phyloP scores from a whole-genome alignment of 441 rosid species.

The Metrosideros polymorpha region DNA sequence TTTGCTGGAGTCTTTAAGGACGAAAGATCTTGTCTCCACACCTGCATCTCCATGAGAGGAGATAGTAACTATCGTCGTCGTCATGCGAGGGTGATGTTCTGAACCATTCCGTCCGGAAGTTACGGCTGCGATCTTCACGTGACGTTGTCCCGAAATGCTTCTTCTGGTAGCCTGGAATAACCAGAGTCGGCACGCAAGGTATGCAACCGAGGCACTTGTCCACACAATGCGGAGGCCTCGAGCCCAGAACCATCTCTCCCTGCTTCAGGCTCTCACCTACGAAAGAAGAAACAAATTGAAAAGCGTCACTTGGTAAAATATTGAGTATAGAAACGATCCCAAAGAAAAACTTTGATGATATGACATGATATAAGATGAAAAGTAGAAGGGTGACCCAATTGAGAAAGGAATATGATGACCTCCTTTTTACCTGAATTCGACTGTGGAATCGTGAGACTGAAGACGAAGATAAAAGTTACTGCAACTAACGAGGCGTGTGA shows the following conservation, averaged over 20 bases:
- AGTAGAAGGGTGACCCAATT: background rate
- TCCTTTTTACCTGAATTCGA: background rate
- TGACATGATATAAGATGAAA: background rate
- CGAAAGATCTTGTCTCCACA: conserved; percentile 54
- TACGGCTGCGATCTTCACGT: background rate
- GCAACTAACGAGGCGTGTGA: background rate
- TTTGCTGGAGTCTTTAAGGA: conserved; percentile 20
- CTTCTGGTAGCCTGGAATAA: conserved; percentile 21
- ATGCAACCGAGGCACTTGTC: conserved; percentile 61
- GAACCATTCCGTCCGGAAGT: background rate
- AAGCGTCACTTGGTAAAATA: background rate
- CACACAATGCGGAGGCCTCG: conserved; percentile 66
- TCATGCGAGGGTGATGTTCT: background rate
- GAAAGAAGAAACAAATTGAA: background rate
- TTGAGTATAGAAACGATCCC: background rate
- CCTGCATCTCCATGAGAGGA: conserved; percentile 68
- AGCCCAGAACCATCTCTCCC: conserved; percentile 42
- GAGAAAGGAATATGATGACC: background rate
- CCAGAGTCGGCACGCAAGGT: conserved; percentile 58
- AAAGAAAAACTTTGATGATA: background rate
- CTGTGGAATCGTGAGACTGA: background rate
- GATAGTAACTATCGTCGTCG: conserved; percentile 44
- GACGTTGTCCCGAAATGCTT: background rate
- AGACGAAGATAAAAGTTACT: background rate
- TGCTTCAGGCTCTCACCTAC: conserved; percentile 5